A percentile compares a stretch with the other conserved stretches of the same genome.
Conservation (phyloP, 805 yeast genomes). For the Candida caryicola region DNA sequence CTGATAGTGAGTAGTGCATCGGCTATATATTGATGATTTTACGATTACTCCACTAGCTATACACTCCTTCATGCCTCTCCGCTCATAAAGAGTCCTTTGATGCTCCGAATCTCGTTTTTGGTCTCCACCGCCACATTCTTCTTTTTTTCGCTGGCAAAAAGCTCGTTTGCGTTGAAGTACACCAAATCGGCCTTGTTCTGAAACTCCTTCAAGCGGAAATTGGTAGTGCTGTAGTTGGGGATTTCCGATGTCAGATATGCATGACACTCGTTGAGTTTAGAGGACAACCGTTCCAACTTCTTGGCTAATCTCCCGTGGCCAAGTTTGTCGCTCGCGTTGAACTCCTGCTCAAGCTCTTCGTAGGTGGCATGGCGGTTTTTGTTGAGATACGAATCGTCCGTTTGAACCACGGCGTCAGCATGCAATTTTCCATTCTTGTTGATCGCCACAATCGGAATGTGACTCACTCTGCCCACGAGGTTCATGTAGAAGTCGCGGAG, state of each 20-base stretch:
- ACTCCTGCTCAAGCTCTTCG: constrained; percentile 16
- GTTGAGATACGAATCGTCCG: constrained; percentile 23
- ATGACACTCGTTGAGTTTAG: constrained; percentile 22
- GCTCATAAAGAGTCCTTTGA: constrained; percentile 45
- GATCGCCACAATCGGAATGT: constrained; percentile 41
- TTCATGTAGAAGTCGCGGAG: constrained; percentile 36
- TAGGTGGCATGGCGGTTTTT: constrained; percentile 4
- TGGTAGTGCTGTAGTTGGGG: constrained; percentile 30
- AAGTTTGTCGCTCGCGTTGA: constrained; percentile 21
- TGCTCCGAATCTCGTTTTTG: constrained; percentile 37
- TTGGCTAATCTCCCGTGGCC: constrained; percentile 20
- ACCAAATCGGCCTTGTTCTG: constrained; percentile 35
- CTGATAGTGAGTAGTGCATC: background rate
- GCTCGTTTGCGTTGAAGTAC: constrained; percentile 30
- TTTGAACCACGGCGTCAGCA: constrained; percentile 39
- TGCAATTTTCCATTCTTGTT: constrained; percentile 28
- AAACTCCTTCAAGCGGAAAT: constrained; percentile 31
- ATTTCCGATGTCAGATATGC: constrained; percentile 28
- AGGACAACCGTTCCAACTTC: constrained; percentile 23
- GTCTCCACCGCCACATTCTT: constrained; percentile 33
- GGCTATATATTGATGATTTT: background rate
- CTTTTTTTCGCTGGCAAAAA: constrained; percentile 22
- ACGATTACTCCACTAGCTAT: background rate
- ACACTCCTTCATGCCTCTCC: constrained; percentile 26
- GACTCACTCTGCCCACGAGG: constrained; percentile 30